Conservation (phyloP, 1,139 yeast species). For the Meyerozyma elateridarum region DNA sequence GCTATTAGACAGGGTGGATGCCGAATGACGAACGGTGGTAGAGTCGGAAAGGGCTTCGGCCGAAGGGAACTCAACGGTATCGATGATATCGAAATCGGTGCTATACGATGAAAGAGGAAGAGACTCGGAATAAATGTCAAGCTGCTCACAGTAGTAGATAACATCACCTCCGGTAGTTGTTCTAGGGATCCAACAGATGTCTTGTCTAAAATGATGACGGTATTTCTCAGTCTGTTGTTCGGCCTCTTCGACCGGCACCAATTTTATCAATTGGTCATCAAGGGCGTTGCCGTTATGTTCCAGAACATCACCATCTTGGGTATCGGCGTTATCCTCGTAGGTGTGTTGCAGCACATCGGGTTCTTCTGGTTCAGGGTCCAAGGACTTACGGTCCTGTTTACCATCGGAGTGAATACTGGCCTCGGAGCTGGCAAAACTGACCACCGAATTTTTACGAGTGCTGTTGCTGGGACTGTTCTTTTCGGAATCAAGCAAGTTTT, state of each 20-base stretch:
- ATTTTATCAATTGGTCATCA: background rate
- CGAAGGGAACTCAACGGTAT: constrained; percentile 1
- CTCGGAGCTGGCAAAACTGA: constrained; percentile 44
- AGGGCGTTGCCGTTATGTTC: background rate
- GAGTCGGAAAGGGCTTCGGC: constrained; percentile 3
- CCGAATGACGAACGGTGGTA: background rate
- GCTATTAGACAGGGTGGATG: background rate
- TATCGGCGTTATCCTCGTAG: background rate
- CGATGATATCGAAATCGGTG: constrained; percentile 5
- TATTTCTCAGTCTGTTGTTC: constrained; percentile 33
- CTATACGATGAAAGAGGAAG: constrained; percentile 37
- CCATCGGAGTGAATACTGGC: constrained; percentile 19
- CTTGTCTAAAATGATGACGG: constrained; percentile 22
- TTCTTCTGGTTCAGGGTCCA: background rate
- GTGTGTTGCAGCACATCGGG: background rate
- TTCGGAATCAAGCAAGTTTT: constrained; percentile 29
- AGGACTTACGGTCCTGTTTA: constrained; percentile 1
- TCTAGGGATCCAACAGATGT: constrained; percentile 49
- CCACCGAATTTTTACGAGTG: constrained; percentile 44
- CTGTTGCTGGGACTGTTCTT: constrained; percentile 27
- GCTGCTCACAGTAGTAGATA: constrained; percentile 53
- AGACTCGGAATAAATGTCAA: constrained; percentile 53
- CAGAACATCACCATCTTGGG: background rate
- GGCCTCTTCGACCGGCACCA: constrained; percentile 28
- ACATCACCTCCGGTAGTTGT: constrained; percentile 53